These are phyloP conservation scores for Esteya vermicola DNA, from an alignment of 2,329 filamentous ascomycete species.

Conservation along the genomic window DNA sequence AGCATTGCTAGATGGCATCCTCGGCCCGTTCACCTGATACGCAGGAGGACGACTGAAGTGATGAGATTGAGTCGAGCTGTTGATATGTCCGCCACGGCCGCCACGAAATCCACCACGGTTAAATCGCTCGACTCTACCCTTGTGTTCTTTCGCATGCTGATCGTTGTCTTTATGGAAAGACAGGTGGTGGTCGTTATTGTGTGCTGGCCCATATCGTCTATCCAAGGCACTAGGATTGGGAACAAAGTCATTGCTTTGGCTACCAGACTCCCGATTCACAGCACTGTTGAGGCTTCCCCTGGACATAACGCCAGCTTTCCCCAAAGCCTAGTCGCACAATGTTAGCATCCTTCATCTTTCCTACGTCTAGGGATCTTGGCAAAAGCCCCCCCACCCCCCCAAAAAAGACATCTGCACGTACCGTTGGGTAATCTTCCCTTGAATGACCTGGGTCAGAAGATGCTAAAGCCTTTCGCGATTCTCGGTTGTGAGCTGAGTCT, in stretches of 20 bases:
- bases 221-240: constrained; percentile 1
- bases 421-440: no score
- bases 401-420: no score
- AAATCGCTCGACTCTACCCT: constrained; percentile 19
- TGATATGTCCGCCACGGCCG: constrained; percentile 29
- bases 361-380: no score
- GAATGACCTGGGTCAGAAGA: constrained; percentile 21
- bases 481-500: constrained; percentile 25
- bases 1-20: constrained; percentile 15
- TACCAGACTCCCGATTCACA: constrained; percentile 2
- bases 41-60: constrained; percentile 16
- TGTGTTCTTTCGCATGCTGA: constrained; percentile 21
- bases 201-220: constrained; percentile 1
- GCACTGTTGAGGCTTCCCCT: neutral
- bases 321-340: neutral
- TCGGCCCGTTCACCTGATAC: constrained; percentile 21
- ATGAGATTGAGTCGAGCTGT: constrained; percentile 17
- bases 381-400: no score
- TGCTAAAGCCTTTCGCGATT: constrained; percentile 29
- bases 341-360: no score
- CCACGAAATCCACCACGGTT: constrained; percentile 30
- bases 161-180: neutral
- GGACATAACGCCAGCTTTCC: neutral
- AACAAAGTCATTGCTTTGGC: constrained; percentile 1
- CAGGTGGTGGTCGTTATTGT: neutral